Base-by-base conservation (phyloP, 1,139 yeast species). In the Nakaseomyces bracarensis region DNA sequence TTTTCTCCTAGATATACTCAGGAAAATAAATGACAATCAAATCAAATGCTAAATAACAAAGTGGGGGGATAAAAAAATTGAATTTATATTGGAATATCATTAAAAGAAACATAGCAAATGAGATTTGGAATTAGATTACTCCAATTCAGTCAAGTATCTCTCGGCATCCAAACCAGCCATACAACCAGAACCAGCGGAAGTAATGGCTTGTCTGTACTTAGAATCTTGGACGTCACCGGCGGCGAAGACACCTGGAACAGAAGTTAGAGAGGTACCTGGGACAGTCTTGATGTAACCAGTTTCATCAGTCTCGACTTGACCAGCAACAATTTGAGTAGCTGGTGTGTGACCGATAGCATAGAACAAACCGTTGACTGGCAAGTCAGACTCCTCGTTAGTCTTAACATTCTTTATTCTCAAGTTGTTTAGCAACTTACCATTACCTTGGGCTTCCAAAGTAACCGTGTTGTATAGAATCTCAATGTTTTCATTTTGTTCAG, bases 181-280 rank as follows among this genome's bases (percentile, higher is more conserved):
- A 74, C 98, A 91, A 50, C 99, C 99, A 51, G 96, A 77, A 62
- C 98, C 99, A 25, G 98, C 98, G 62, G 96, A 87, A 41, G 99
- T 91, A 63, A 91, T 86, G 46, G 99, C 99, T 71, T 91, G 99
- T 79, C 98, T 84, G 68, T 89, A 91, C 63, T 77, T 78, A 67
- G 86, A 82, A 66, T 91, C 99, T 68, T 91, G 98, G 42, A 91
- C 98, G 64, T 91, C 99, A 69, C 99, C 98, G 47, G 98, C 98
- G 48, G 99, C 99, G 57, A 82, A 91, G 49, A 91, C 84, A 64
- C 96, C 97, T 59, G 77, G 77, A 49, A 89, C 75, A n/a, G 93
- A 79, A 40, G 98, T 93, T 55, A 71, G 67, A 23, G 97, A 71
- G 15, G 95, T 71, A 48, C 97, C 98, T 55, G 97, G 96, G 36